Percentiles rank a stretch among this genome's conserved stretches.
Conservation (phyloP, 148 eudicot genomes). For the Selenicereus undatus region DNA sequence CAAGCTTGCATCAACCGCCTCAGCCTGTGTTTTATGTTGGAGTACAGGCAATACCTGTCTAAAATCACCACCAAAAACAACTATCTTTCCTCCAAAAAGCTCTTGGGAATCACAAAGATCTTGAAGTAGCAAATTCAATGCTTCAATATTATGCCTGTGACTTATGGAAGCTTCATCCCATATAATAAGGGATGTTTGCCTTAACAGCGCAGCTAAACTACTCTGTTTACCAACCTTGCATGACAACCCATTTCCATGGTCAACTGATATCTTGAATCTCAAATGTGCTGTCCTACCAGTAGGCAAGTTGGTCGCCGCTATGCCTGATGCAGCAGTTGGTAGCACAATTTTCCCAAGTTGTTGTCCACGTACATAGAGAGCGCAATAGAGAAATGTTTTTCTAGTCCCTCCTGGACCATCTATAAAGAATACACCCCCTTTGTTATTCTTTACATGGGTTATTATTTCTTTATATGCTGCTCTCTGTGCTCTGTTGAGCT, state of each 20-base stretch:
- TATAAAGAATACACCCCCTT: background rate
- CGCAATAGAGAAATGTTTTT: background rate
- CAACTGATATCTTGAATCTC: background rate
- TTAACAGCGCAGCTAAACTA: background rate
- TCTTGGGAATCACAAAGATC: background rate
- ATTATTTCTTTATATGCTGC: background rate
- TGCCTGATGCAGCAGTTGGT: background rate
- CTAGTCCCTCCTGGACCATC: background rate
- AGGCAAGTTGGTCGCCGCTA: background rate
- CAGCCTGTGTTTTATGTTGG: background rate
- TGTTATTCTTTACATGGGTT: too few relatives aligned
- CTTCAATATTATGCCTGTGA: background rate
- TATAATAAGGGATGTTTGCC: background rate
- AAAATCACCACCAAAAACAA: background rate
- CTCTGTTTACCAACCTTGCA: background rate
- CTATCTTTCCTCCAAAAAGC: background rate
- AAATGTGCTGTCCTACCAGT: background rate
- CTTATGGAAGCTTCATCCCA: background rate
- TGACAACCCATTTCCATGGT: background rate
- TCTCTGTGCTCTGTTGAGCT: background rate
- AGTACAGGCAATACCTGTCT: background rate
- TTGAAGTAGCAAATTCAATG: background rate
- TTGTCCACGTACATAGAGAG: background rate
- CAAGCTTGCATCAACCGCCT: constrained; percentile 2
- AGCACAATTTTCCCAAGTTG: background rate